These are phyloP conservation scores for Cordia subcordata DNA, from an alignment of 257 asterid genomes.

Conservation along the genomic window DNA sequence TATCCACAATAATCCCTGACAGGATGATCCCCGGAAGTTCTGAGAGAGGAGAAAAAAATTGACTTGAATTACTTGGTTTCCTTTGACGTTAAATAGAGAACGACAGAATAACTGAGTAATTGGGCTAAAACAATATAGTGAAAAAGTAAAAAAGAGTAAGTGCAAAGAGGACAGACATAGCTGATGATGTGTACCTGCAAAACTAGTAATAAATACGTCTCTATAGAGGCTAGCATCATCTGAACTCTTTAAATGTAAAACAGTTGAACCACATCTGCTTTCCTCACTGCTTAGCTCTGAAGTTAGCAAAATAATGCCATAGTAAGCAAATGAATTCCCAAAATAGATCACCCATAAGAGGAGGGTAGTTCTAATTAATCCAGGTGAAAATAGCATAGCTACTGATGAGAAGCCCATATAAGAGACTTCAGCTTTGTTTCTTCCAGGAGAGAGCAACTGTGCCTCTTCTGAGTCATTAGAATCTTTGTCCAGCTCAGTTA, in stretches of 20 bases:
- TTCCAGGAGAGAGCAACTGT: constrained; percentile 25
- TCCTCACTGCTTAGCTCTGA: constrained; percentile 58
- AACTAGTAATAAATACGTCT: constrained; percentile 64
- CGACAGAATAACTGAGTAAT: background rate
- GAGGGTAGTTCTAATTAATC: constrained; percentile 44
- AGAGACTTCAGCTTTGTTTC: constrained; percentile 5
- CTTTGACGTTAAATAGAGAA: background rate
- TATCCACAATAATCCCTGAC: constrained; percentile 26
- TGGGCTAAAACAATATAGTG: too few relatives aligned
- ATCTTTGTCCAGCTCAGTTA: constrained; percentile 23
- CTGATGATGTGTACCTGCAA: constrained; percentile 46
- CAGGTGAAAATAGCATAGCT: constrained; percentile 39
- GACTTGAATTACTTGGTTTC: background rate
- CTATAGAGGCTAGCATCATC: constrained; percentile 40
- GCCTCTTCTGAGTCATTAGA: constrained; percentile 18
- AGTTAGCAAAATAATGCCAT: constrained; percentile 68
- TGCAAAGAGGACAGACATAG: background rate
- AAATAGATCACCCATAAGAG: constrained; percentile 54
- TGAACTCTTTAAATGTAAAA: constrained; percentile 26
- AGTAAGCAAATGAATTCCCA: constrained; percentile 64
- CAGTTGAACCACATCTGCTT: constrained; percentile 29
- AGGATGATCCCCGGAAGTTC: constrained; percentile 30
- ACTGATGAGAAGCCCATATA: constrained; percentile 35
- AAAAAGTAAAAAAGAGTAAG: background rate
- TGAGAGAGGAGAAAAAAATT: constrained; percentile 1